A percentile compares a stretch with the other conserved stretches of the same genome.
Conservation (phyloP, 345 rosid genomes). For the Limnanthes douglasii region DNA sequence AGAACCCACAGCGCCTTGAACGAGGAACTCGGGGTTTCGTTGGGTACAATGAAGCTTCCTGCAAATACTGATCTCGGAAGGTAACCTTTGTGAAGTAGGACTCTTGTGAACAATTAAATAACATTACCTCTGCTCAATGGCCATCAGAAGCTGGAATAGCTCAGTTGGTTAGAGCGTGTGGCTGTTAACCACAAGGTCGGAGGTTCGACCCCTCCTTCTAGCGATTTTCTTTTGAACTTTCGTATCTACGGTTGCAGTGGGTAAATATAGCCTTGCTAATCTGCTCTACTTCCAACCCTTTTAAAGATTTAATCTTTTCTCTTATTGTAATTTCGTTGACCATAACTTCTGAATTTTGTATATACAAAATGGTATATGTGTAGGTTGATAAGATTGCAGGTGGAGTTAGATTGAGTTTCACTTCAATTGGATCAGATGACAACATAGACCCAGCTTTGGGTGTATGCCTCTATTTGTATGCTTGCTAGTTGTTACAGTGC, state of each 20-base stretch:
- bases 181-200: slow-evolving; percentile 81
- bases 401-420: slow-evolving; percentile 82
- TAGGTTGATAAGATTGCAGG: slow-evolving; percentile 72
- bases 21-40: slow-evolving; percentile 55
- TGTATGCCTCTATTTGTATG: no score
- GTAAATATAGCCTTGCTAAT: slow-evolving; percentile 83
- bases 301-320: slow-evolving; percentile 33
- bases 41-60: slow-evolving; percentile 80
- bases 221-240: slow-evolving; percentile 5
- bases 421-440: slow-evolving; percentile 57
- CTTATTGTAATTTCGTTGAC: background rate
- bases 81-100: slow-evolving; percentile 39
- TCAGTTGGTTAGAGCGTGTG: slow-evolving; percentile 84
- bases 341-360: background rate
- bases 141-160: slow-evolving; percentile 39
- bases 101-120: background rate
- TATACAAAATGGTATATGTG: background rate
- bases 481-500: no score
- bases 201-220: slow-evolving; percentile 68
- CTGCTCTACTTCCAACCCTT: slow-evolving; percentile 71
- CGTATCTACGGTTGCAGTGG: slow-evolving; percentile 50
- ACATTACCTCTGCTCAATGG: background rate
- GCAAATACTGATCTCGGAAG: slow-evolving; percentile 36
- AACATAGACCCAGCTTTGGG: no score
- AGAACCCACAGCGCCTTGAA: no score